A percentile compares a stretch with the other conserved stretches of the same genome.
Conservation (phyloP, 2,329 filamentous ascomycete species). For the Epichloe gansuensis region DNA sequence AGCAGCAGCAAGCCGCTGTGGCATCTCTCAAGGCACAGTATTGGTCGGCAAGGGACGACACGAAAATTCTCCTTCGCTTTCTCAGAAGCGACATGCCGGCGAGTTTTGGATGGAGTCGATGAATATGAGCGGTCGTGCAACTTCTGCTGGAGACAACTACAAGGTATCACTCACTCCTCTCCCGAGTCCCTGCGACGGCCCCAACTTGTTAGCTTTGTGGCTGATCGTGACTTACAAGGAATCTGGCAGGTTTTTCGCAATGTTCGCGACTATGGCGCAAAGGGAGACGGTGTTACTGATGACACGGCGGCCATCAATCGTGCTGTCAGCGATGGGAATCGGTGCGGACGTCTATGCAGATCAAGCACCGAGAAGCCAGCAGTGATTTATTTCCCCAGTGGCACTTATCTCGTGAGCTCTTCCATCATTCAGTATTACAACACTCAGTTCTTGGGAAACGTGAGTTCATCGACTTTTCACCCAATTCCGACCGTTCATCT, state of each 20-base stretch:
- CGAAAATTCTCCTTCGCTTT: background rate
- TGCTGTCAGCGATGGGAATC: constrained; percentile 27
- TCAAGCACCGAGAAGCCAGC: constrained; percentile 20
- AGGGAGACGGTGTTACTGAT: background rate
- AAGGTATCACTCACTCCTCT: background rate
- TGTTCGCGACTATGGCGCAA: background rate
- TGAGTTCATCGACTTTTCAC: constrained; percentile 1
- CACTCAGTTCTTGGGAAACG: constrained; percentile 40
- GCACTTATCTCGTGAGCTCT: constrained; percentile 44
- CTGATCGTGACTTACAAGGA: too few relatives aligned
- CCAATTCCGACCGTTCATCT: too few relatives aligned
- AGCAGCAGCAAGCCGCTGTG: background rate
- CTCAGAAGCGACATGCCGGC: background rate
- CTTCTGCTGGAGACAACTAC: background rate
- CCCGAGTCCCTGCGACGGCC: background rate
- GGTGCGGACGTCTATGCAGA: constrained; percentile 17
- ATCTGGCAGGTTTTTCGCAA: background rate
- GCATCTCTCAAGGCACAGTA: background rate
- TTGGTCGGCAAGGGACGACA: background rate
- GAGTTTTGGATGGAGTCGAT: background rate
- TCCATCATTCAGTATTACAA: constrained; percentile 52
- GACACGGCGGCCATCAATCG: constrained; percentile 40
- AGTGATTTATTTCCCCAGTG: constrained; percentile 22
- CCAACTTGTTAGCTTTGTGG: background rate
- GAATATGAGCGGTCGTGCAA: background rate